These are phyloP conservation scores for Boletus edulis DNA, from an alignment of 768 basidiomycete genomes.

Conservation along the genomic window DNA sequence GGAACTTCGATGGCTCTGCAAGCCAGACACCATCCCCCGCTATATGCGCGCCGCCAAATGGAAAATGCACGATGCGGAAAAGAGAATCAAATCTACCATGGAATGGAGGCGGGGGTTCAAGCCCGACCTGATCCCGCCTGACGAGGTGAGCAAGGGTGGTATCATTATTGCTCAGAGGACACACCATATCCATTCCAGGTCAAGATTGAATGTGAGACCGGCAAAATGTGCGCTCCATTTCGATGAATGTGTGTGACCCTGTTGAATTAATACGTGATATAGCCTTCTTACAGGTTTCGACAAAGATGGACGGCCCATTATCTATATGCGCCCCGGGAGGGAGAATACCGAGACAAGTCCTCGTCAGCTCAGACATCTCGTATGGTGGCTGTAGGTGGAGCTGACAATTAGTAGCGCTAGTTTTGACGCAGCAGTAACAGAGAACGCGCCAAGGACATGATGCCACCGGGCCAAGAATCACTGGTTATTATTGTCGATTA, in stretches of 20 bases:
- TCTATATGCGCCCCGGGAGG: constrained; percentile 85
- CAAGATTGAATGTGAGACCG: constrained; percentile 76
- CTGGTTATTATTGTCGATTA: constrained; percentile 86
- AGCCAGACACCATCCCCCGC: constrained; percentile 59
- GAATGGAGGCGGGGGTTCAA: constrained; percentile 86
- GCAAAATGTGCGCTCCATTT: constrained; percentile 69
- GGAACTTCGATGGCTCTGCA: constrained; percentile 76
- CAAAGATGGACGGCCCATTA: constrained; percentile 78
- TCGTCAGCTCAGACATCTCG: constrained; percentile 80
- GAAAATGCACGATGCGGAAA: constrained; percentile 74
- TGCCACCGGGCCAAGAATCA: constrained; percentile 82
- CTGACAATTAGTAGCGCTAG: not conserved
- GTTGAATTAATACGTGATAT: not conserved
- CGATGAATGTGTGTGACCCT: not conserved
- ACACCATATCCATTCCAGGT: constrained; percentile 35
- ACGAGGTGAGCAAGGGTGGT: constrained; percentile 45
- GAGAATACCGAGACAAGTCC: constrained; percentile 81
- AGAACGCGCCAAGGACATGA: constrained; percentile 86
- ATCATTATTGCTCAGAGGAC: not conserved
- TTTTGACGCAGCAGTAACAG: constrained; percentile 36
- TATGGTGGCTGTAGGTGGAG: constrained; percentile 74
- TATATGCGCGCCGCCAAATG: constrained; percentile 89
- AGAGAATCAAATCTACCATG: constrained; percentile 71
- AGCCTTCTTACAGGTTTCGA: constrained; percentile 87
- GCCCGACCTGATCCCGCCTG: constrained; percentile 80